Evolutionary conservation across 2,329 filamentous ascomycete genomes (phyloP).

Genomic region (Venturia asperata): DNA sequence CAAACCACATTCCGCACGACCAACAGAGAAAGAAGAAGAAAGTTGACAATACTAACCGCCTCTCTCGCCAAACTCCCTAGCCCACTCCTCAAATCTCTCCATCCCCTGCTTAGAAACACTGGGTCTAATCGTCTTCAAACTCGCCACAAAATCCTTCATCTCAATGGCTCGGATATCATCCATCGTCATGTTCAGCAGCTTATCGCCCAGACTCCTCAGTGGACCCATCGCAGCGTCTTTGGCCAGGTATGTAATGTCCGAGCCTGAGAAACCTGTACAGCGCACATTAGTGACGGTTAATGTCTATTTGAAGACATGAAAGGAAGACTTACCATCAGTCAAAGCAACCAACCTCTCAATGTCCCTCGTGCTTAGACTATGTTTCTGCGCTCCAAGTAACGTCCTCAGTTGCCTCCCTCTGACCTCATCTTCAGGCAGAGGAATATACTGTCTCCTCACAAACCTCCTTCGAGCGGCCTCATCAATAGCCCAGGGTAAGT

Average conservation of each 20-base stretch:
- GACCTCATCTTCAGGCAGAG: conserved; percentile 78
- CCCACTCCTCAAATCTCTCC: conserved; percentile 91
- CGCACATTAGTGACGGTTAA: neutral
- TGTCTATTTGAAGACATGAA: neutral
- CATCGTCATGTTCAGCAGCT: conserved; percentile 81
- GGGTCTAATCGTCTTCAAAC: conserved; percentile 75
- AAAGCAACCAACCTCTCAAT: conserved; percentile 66
- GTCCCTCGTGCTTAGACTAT: conserved; percentile 64
- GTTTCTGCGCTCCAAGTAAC: conserved; percentile 79
- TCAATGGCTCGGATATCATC: conserved; percentile 87
- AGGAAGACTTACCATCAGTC: conserved; percentile 63
- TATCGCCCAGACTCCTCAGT: conserved; percentile 80
- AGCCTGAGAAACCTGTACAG: conserved; percentile 80
- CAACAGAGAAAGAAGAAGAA: too few relatives aligned
- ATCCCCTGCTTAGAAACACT: conserved; percentile 82
- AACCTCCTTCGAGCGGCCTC: conserved; percentile 88
- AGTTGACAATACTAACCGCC: conserved; percentile 52
- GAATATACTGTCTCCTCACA: conserved; percentile 91
- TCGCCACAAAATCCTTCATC: conserved; percentile 75
- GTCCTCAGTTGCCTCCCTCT: conserved; percentile 71
- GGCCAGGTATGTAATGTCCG: conserved; percentile 90
- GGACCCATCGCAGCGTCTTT: conserved; percentile 99
- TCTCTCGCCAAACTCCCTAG: conserved; percentile 82
- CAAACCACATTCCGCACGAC: too few relatives aligned
- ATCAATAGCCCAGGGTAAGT: conserved; percentile 95